These are phyloP conservation scores for Pseudogymnoascus sp. DNA, from an alignment of 2,329 filamentous ascomycete species.

Conservation along the genomic window DNA sequence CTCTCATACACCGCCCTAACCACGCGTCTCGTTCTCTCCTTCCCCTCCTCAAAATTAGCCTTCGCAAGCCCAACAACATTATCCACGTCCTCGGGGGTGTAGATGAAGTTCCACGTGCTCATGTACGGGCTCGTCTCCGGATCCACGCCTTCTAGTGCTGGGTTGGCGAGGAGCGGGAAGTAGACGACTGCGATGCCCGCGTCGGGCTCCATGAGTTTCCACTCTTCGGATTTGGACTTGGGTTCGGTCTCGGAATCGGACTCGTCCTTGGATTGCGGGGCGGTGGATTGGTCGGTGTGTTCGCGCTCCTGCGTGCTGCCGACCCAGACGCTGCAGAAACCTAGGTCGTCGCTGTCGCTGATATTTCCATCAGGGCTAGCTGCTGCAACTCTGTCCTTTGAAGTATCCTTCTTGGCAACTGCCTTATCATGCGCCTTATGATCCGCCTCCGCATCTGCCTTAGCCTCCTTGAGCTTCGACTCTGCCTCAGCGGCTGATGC, in stretches of 20 bases:
- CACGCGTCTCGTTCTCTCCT: slow-evolving; percentile 66
- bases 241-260: slow-evolving; percentile 35
- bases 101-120: slow-evolving; percentile 97
- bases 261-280: slow-evolving; percentile 30
- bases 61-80: slow-evolving; percentile 71
- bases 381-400: slow-evolving; percentile 13
- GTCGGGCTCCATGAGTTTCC: slow-evolving; percentile 62
- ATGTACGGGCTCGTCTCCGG: slow-evolving; percentile 78
- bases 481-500: slow-evolving; percentile 48
- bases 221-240: slow-evolving; percentile 54
- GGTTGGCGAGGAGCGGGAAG: slow-evolving; percentile 79
- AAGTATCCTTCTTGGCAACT: slow-evolving; percentile 20
- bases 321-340: slow-evolving; percentile 93
- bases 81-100: slow-evolving; percentile 84
- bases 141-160: slow-evolving; percentile 70
- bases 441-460: slow-evolving; percentile 27
- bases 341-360: slow-evolving; percentile 52
- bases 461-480: slow-evolving; percentile 53
- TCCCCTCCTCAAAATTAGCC: slow-evolving; percentile 80
- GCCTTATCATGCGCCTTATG: slow-evolving; percentile 32
- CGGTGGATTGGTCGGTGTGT: slow-evolving; percentile 32
- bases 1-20: slow-evolving; percentile 87
- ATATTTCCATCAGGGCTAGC: slow-evolving; percentile 25
- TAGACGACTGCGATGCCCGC: slow-evolving; percentile 87
- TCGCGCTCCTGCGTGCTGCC: slow-evolving; percentile 68